Conservation (phyloP, 2,329 filamentous ascomycete genomes). For the Alternaria infectoria region DNA sequence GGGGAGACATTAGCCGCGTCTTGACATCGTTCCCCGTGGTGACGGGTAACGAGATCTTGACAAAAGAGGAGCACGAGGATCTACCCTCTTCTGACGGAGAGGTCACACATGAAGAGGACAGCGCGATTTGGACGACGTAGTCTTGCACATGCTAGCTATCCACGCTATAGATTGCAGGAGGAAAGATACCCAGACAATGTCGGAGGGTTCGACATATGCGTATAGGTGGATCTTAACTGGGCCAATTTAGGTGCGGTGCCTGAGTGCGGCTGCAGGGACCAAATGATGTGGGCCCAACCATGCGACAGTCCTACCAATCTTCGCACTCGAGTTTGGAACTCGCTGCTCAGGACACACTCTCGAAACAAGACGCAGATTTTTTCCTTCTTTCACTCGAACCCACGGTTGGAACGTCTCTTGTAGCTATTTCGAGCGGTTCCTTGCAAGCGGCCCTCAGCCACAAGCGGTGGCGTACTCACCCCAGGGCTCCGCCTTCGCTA, state of each 20-base stretch:
- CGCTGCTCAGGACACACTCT: not conserved
- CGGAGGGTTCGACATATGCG: too few species aligned
- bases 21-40: conserved; percentile 49
- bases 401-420: not conserved
- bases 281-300: conserved; percentile 3
- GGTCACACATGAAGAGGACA: conserved; percentile 14
- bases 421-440: not conserved
- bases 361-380: not conserved
- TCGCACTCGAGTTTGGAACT: not conserved
- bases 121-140: conserved; percentile 32
- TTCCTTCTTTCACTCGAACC: not conserved
- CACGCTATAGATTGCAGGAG: not conserved
- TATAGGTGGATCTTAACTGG: not conserved
- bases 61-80: conserved; percentile 49
- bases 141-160: not conserved
- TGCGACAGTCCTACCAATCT: not conserved
- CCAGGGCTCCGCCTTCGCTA: conserved; percentile 19
- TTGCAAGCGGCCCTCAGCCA: conserved; percentile 1
- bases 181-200: conserved; percentile 11
- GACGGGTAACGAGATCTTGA: conserved; percentile 49
- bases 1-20: conserved; percentile 50
- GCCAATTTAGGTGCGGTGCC: not conserved
- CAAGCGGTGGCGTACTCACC: conserved; percentile 18
- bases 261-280: conserved; percentile 31
- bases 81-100: conserved; percentile 43